Evolutionary conservation across 2,329 filamentous ascomycete species (phyloP).

Genomic region (Pseudogymnoascus sp.): DNA sequence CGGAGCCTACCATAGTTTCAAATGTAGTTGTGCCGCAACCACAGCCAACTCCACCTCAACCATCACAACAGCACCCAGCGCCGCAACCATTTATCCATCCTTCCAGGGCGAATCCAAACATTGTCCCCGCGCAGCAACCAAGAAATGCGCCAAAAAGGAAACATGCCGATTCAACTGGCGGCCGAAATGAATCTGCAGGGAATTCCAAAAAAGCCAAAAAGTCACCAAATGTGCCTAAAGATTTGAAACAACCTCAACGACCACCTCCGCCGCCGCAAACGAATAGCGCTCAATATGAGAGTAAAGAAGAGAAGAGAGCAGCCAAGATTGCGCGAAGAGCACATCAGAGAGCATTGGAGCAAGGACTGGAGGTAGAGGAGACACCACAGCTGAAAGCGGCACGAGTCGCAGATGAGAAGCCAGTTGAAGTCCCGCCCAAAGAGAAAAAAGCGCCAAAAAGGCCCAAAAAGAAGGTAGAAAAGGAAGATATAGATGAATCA

Average conservation of each 20-base stretch:
- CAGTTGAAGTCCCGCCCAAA: conserved; percentile 15
- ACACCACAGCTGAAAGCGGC: background rate
- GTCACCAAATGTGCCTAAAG: background rate
- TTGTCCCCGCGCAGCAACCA: background rate
- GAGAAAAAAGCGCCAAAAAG: conserved; percentile 17
- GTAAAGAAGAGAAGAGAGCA: conserved; percentile 12
- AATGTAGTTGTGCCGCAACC: conserved; percentile 7
- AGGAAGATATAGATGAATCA: conserved; percentile 16
- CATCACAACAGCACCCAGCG: conserved; percentile 9
- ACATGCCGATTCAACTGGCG: conserved; percentile 11
- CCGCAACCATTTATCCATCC: background rate
- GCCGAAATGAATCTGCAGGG: background rate
- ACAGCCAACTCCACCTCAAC: conserved; percentile 10
- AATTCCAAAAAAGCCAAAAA: background rate
- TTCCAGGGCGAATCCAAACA: background rate
- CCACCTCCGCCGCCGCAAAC: background rate
- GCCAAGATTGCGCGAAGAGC: conserved; percentile 12
- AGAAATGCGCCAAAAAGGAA: conserved; percentile 13
- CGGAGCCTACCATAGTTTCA: background rate
- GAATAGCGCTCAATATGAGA: conserved; percentile 7
- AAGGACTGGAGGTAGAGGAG: background rate
- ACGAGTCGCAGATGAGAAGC: conserved; percentile 9
- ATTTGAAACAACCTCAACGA: conserved; percentile 11
- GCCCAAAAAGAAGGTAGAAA: conserved; percentile 13
- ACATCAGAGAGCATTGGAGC: conserved; percentile 14